Base-by-base conservation (phyloP, 2,329 filamentous ascomycete genomes). In the Fusarium liriodendri region DNA sequence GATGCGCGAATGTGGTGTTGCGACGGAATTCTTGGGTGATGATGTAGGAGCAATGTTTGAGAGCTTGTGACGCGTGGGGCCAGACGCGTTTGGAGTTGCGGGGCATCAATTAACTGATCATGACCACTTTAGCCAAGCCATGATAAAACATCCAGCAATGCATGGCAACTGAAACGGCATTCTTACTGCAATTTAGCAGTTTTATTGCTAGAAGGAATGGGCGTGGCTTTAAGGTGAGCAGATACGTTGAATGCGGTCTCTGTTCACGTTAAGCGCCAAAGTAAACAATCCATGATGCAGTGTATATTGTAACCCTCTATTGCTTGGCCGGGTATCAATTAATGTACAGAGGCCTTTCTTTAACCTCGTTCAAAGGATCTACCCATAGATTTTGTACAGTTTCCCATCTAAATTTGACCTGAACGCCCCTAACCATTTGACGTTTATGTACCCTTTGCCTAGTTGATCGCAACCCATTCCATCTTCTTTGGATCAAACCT, bases 401-500 rank as follows among this genome's bases (percentile, higher is more conserved):
- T 47, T 14, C 54, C 47, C 13, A 25, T n/a, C 40, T 32, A 38
- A n/a, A 18, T 5, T 10, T 58, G 57, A 37, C 40, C 37, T 14
- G 6, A 59, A 69, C 65, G 32, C 45, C 47, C 40, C 32, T 38
- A 22, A 18, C 42, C 27, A 37, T 20, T 8, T 22, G 0, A 1
- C 7, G 18, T 16, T 20, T 37, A 2, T n/a, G 18, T 5, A 20
- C 2, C 9, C 20, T 10, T 10, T 5, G 4, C 3, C 50, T 62
- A 65, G 11, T 70, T 40, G 22, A 69, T 37, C 4, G 73, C 65
- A 25, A 78, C 50, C 83, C 82, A 84, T 67, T 80, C 78, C 78
- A 83, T 81, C 61, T 80, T 78, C 11, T 79, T 71, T 16, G 84
- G 78, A 25, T 85, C 79, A 61, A 87, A 87, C 10, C 80, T 75